These are phyloP conservation scores for Datisca glomerata DNA, from an alignment of 306 rosid species.

Conservation along the genomic window DNA sequence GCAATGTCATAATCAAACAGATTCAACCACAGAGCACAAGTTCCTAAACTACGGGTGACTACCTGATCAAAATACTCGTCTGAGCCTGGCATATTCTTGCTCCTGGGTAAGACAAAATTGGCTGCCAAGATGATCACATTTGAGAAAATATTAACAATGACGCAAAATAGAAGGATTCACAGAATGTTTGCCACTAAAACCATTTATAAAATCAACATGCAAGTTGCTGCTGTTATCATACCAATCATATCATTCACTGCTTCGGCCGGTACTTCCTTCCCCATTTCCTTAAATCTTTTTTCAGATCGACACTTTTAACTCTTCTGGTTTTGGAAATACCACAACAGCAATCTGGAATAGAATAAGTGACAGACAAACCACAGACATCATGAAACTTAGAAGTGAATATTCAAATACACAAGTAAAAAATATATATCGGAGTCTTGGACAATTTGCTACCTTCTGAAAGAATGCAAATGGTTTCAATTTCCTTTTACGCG, in stretches of 20 bases:
- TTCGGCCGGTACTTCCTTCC: slow-evolving; percentile 41
- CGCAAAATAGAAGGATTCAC: too few relatives aligned
- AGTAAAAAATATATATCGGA: too few relatives aligned
- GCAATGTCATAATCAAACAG: slow-evolving; percentile 3
- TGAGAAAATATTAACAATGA: slow-evolving; percentile 5
- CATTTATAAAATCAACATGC: too few relatives aligned
- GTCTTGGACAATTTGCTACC: too few relatives aligned
- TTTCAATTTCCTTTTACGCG: slow-evolving; percentile 42
- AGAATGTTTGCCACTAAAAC: slow-evolving; percentile 1
- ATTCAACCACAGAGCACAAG: slow-evolving; percentile 4
- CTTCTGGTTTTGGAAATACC: slow-evolving; percentile 43
- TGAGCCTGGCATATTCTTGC: slow-evolving; percentile 39
- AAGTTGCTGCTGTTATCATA: slow-evolving; percentile 5
- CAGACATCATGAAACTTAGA: slow-evolving; percentile 4
- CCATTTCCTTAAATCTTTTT: slow-evolving; percentile 33
- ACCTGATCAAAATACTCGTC: slow-evolving; percentile 46
- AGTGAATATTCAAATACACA: too few relatives aligned
- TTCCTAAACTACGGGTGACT: slow-evolving; percentile 1
- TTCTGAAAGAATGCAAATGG: slow-evolving; percentile 34
- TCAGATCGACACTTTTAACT: slow-evolving; percentile 24
- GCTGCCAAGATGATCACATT: slow-evolving; percentile 19
- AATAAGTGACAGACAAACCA: not conserved
- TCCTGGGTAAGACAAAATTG: slow-evolving; percentile 39
- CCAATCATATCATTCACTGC: slow-evolving; percentile 46
- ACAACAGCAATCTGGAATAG: slow-evolving; percentile 39